Conservation (phyloP, 805 yeast species). For the Hanseniaspora occidentalis region DNA sequence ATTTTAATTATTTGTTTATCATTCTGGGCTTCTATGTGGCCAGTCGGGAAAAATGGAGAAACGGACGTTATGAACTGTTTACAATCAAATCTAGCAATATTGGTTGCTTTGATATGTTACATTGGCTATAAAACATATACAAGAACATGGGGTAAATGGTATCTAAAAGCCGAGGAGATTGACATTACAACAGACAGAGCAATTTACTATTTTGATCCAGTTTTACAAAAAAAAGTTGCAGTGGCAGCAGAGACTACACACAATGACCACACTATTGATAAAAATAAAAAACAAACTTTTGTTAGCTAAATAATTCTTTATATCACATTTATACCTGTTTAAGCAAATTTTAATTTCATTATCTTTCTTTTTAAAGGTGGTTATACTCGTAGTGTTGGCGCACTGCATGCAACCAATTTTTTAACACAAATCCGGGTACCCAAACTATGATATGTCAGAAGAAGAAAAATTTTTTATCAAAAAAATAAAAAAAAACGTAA, state of each 20-base stretch:
- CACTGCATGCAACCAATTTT: too few species aligned
- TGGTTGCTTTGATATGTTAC: slow-evolving; percentile 33
- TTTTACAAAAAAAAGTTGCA: slow-evolving; percentile 24
- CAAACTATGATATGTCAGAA: neutral
- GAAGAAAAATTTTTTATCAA: neutral
- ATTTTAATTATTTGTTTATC: slow-evolving; percentile 47
- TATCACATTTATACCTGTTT: too few species aligned
- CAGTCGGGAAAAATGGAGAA: slow-evolving; percentile 28
- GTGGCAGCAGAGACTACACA: slow-evolving; percentile 11
- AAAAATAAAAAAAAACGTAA: neutral
- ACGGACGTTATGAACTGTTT: slow-evolving; percentile 32
- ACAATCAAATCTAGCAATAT: slow-evolving; percentile 38
- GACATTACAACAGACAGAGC: slow-evolving; percentile 22
- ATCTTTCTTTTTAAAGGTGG: too few species aligned
- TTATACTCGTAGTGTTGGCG: too few species aligned
- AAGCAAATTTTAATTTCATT: too few species aligned
- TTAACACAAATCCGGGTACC: too few species aligned
- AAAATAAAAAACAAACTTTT: too few species aligned
- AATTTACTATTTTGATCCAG: slow-evolving; percentile 22
- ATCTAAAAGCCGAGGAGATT: slow-evolving; percentile 28
- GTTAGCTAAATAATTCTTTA: too few species aligned
- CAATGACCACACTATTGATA: too few species aligned
- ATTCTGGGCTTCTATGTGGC: slow-evolving; percentile 63
- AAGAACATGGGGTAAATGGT: slow-evolving; percentile 35
- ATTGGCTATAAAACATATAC: slow-evolving; percentile 33